Conservation (phyloP, 1,284 basidiomycete genomes). For the Sporisorium scitamineum region DNA sequence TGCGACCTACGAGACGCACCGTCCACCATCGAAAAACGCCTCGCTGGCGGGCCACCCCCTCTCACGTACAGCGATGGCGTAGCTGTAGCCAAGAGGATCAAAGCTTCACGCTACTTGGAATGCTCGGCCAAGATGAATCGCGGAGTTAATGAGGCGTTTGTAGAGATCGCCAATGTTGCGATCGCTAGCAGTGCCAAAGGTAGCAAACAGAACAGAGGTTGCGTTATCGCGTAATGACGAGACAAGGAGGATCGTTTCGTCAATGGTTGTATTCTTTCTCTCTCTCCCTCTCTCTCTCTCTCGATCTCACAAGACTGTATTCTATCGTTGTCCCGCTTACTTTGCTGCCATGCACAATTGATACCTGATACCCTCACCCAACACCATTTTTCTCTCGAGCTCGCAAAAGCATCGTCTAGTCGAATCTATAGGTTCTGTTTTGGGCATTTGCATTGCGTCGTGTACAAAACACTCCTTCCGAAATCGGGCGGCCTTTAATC, state of each 20-base stretch:
- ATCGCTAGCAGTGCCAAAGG: background rate
- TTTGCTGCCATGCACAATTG: background rate
- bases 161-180: constrained; percentile 34
- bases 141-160: constrained; percentile 89
- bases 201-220: background rate
- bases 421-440: background rate
- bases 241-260: background rate
- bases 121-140: constrained; percentile 96
- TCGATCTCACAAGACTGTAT: background rate
- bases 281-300: background rate
- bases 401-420: background rate
- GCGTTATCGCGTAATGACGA: constrained; percentile 16
- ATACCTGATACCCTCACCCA: background rate
- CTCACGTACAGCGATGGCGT: constrained; percentile 83
- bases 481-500: no score
- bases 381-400: background rate
- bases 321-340: constrained; percentile 1
- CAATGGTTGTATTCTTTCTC: background rate
- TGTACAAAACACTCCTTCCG: background rate
- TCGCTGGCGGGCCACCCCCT: constrained; percentile 56
- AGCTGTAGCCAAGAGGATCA: constrained; percentile 38
- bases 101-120: constrained; percentile 72
- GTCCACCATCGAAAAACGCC: constrained; percentile 74
- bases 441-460: background rate
- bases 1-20: constrained; percentile 90